These are phyloP conservation scores for Podospora anserina DNA, from an alignment of 495 filamentous ascomycete species.

Conservation along the genomic window DNA sequence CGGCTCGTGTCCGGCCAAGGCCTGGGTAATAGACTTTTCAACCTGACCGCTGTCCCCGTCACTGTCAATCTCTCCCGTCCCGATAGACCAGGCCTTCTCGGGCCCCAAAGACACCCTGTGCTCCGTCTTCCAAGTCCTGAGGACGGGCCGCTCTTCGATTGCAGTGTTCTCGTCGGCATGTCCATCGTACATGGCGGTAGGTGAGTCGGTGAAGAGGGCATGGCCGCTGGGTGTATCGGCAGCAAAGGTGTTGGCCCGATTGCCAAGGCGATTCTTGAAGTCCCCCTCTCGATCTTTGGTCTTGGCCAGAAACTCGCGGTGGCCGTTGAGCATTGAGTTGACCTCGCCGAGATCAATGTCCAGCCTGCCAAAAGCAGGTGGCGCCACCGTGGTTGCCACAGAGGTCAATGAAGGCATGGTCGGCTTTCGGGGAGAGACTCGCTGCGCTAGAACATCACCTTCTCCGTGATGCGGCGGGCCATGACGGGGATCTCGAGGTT, in stretches of 20 bases:
- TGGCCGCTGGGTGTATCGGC: constrained; percentile 18
- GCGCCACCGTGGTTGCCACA: constrained; percentile 21
- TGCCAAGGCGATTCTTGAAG: not conserved
- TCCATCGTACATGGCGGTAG: constrained; percentile 18
- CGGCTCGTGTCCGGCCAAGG: constrained; percentile 69
- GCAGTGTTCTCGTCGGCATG: constrained; percentile 24
- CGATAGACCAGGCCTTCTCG: constrained; percentile 58
- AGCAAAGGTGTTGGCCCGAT: constrained; percentile 15
- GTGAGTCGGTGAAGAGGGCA: constrained; percentile 17
- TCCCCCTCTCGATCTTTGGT: constrained; percentile 23
- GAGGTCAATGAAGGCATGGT: constrained; percentile 24
- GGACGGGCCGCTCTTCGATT: constrained; percentile 37
- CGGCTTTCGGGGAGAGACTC: constrained; percentile 26
- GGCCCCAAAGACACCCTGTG: constrained; percentile 41
- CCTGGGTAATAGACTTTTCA: constrained; percentile 82
- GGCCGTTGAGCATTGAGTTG: constrained; percentile 37
- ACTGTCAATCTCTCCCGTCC: constrained; percentile 38
- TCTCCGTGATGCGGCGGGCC: constrained; percentile 27
- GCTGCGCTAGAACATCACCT: constrained; percentile 34
- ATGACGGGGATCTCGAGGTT: constrained; percentile 31
- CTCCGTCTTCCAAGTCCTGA: constrained; percentile 45
- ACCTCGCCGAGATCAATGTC: constrained; percentile 33
- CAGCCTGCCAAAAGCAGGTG: constrained; percentile 26
- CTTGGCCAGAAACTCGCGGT: constrained; percentile 36
- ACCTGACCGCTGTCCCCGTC: constrained; percentile 52